Evolutionary conservation across 257 asterid genomes (phyloP).

Genomic region (Parsonsia alboflavescens): DNA sequence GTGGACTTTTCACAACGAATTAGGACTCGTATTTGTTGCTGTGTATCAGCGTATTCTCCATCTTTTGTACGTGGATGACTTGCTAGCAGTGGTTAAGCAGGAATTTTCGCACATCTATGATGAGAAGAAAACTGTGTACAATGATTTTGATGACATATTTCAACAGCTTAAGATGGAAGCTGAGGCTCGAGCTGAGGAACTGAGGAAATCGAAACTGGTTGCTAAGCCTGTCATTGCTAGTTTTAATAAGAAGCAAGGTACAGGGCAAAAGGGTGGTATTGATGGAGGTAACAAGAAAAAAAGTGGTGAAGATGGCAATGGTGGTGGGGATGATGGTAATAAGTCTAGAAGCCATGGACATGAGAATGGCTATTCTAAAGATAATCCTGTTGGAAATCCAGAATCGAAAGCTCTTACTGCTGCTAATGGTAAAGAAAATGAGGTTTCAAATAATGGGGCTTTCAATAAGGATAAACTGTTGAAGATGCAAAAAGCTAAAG

Average conservation of each 20-base stretch:
- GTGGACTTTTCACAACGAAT: constrained; percentile 95
- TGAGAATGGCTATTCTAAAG: constrained; percentile 50
- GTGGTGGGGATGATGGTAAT: constrained; percentile 53
- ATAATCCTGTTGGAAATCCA: constrained; percentile 35
- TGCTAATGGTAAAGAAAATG: constrained; percentile 62
- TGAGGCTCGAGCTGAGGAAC: constrained; percentile 85
- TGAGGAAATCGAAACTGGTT: constrained; percentile 73
- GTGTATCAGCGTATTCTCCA: constrained; percentile 88
- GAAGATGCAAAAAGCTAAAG: constrained; percentile 69
- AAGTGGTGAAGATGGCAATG: constrained; percentile 60
- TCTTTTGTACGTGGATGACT: constrained; percentile 86
- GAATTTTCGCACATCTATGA: constrained; percentile 73
- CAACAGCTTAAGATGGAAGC: constrained; percentile 92
- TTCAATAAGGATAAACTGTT: constrained; percentile 85
- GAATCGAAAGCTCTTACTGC: constrained; percentile 27
- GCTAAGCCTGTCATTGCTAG: constrained; percentile 46
- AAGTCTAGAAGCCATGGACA: constrained; percentile 29
- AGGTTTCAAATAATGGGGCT: constrained; percentile 55
- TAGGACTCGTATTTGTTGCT: constrained; percentile 95
- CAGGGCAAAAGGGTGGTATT: constrained; percentile 45
- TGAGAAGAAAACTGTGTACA: constrained; percentile 60
- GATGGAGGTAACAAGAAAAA: constrained; percentile 79
- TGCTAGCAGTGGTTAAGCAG: constrained; percentile 81
- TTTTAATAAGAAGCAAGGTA: constrained; percentile 68
- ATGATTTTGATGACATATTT: constrained; percentile 65